A percentile compares a stretch with the other conserved stretches of the same genome.
Evolutionary conservation across 176 grass and related monocot genomes (phyloP).

Genomic region (Panicum miliaceum): DNA sequence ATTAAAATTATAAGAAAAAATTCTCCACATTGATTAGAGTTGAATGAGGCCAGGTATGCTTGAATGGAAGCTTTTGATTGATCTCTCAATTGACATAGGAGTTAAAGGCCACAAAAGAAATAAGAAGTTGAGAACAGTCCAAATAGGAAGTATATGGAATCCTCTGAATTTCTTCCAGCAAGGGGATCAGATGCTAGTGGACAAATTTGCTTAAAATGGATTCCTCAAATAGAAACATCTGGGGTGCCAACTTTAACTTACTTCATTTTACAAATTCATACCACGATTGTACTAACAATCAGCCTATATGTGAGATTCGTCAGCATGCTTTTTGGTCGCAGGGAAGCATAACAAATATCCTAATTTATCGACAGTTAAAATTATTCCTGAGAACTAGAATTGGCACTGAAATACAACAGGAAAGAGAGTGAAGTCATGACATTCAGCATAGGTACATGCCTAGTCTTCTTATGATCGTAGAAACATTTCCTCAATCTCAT

Average conservation of each 20-base stretch:
- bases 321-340: neutral
- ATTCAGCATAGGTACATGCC: neutral
- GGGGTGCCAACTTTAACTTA: neutral
- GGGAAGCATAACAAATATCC: neutral
- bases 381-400: neutral
- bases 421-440: neutral
- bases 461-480: neutral
- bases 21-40: neutral
- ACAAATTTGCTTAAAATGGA: constrained; percentile 10
- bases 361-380: neutral
- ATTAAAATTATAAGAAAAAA: neutral
- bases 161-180: neutral
- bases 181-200: neutral
- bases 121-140: neutral
- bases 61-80: neutral
- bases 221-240: neutral
- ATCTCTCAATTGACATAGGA: neutral
- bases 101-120: constrained; percentile 3
- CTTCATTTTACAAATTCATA: neutral
- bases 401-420: neutral
- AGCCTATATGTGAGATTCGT: neutral
- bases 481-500: neutral
- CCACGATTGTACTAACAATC: neutral
- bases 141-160: neutral
- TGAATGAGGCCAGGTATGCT: neutral